Evolutionary conservation across 805 yeast genomes (phyloP).

Genomic region (Yamadazyma olivae): DNA sequence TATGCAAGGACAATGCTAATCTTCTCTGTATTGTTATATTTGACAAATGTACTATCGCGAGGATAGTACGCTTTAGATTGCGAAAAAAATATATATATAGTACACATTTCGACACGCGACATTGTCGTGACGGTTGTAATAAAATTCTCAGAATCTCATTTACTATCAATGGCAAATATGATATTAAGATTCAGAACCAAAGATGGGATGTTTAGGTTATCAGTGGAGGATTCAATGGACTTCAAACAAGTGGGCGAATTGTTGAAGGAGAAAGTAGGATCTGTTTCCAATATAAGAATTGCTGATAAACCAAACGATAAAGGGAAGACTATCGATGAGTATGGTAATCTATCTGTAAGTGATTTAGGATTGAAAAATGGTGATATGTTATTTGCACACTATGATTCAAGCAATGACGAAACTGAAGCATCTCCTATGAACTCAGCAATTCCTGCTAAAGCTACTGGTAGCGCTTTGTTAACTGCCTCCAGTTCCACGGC

Average conservation of each 20-base stretch:
- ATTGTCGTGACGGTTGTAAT: background rate
- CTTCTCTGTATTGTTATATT: constrained; percentile 99
- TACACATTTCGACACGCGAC: background rate
- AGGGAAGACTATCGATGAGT: constrained; percentile 38
- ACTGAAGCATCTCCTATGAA: no score
- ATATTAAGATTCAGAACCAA: constrained; percentile 74
- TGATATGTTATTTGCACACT: constrained; percentile 50
- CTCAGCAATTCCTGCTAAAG: background rate
- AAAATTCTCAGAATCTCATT: background rate
- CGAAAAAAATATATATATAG: background rate
- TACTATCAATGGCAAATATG: constrained; percentile 13
- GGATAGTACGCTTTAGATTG: constrained; percentile 34
- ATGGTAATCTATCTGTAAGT: constrained; percentile 33
- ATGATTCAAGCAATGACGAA: constrained; percentile 10
- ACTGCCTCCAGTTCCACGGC: background rate
- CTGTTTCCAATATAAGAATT: constrained; percentile 27
- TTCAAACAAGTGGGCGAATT: constrained; percentile 45
- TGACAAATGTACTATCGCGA: constrained; percentile 75
- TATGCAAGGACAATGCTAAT: constrained; percentile 99
- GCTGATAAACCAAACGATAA: constrained; percentile 44
- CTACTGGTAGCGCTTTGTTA: background rate
- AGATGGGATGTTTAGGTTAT: constrained; percentile 76
- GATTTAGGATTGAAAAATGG: constrained; percentile 58
- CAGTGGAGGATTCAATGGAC: constrained; percentile 42
- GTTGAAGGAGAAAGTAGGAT: constrained; percentile 24